These are phyloP conservation scores for Diplotaxis tenuifolia DNA, from an alignment of 345 rosid species.

Conservation along the genomic window DNA sequence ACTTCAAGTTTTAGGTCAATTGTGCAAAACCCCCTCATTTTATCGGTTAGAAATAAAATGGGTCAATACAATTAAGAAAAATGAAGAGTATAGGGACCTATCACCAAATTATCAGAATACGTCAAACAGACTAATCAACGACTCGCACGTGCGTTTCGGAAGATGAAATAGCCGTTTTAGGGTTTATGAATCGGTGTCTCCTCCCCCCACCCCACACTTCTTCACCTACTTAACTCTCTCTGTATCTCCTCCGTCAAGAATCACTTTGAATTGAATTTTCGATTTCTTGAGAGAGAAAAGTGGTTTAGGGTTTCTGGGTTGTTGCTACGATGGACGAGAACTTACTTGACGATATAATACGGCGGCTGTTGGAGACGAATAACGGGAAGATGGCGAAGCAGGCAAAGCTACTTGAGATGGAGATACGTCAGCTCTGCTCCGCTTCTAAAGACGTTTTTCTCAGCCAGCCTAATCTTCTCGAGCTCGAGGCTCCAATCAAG, in stretches of 20 bases:
- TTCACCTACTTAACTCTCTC: background rate
- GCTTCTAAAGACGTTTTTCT: constrained; percentile 36
- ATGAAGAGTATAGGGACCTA: too few species aligned
- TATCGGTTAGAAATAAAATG: too few species aligned
- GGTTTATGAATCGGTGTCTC: background rate
- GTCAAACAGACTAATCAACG: background rate
- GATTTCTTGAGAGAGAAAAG: background rate
- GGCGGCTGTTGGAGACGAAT: constrained; percentile 28
- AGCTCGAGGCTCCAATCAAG: constrained; percentile 40
- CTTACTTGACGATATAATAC: constrained; percentile 23
- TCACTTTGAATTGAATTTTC: background rate
- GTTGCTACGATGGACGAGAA: constrained; percentile 22
- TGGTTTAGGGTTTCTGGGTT: background rate
- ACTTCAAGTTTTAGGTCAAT: too few species aligned
- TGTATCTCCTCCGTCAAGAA: background rate
- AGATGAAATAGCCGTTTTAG: background rate
- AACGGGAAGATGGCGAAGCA: constrained; percentile 22
- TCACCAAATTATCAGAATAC: background rate
- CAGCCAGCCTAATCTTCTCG: constrained; percentile 42
- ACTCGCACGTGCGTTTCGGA: background rate
- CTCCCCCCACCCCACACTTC: background rate
- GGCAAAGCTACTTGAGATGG: constrained; percentile 18
- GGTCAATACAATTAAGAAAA: too few species aligned
- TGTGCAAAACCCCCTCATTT: too few species aligned
- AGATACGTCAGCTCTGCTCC: constrained; percentile 31